A percentile compares a stretch with the other conserved stretches of the same genome.
phyloP scores from a whole-genome alignment of 164 flowering plant genomes.

The Warburgia ugandensis region DNA sequence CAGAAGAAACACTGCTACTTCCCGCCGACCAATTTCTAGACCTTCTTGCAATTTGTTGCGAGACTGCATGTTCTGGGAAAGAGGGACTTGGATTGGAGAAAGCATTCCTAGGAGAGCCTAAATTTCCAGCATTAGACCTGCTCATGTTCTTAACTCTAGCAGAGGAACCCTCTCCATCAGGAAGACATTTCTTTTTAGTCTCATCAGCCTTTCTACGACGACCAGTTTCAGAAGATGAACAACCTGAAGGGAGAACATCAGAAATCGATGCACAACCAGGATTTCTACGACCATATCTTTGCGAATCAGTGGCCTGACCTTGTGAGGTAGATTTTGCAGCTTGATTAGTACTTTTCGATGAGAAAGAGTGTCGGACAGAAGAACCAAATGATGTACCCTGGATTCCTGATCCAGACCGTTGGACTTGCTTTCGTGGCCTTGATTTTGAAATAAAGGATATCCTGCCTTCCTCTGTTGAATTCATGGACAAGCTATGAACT shows the following conservation, averaged over 20 bases:
- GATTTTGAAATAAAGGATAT: constrained; percentile 19
- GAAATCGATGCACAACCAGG: constrained; percentile 47
- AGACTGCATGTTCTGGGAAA: constrained; percentile 23
- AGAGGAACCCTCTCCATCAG: constrained; percentile 55
- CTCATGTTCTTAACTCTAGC: constrained; percentile 37
- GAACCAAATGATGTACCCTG: constrained; percentile 21
- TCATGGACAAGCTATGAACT: too few species aligned
- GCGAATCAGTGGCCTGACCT: constrained; percentile 20
- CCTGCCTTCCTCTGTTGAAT: too few species aligned
- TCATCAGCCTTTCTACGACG: constrained; percentile 23
- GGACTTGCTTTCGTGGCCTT: constrained; percentile 26
- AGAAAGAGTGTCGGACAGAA: constrained; percentile 22
- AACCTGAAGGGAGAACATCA: constrained; percentile 42
- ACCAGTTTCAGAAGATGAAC: constrained; percentile 39
- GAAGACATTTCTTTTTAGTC: constrained; percentile 28
- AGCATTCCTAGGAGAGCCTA: constrained; percentile 7
- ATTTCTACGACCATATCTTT: constrained; percentile 42
- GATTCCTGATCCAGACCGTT: constrained; percentile 22
- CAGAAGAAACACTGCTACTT: constrained; percentile 31
- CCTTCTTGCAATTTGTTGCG: constrained; percentile 31
- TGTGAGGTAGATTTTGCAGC: constrained; percentile 12
- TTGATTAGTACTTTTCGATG: constrained; percentile 22
- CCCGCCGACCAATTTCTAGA: constrained; percentile 29
- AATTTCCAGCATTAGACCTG: constrained; percentile 29
- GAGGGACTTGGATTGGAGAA: constrained; percentile 18